Evolutionary conservation across 306 rosid genomes (phyloP), one percentile per base, ranked within the genome.

Genomic region (Prunus armeniaca): DNA sequence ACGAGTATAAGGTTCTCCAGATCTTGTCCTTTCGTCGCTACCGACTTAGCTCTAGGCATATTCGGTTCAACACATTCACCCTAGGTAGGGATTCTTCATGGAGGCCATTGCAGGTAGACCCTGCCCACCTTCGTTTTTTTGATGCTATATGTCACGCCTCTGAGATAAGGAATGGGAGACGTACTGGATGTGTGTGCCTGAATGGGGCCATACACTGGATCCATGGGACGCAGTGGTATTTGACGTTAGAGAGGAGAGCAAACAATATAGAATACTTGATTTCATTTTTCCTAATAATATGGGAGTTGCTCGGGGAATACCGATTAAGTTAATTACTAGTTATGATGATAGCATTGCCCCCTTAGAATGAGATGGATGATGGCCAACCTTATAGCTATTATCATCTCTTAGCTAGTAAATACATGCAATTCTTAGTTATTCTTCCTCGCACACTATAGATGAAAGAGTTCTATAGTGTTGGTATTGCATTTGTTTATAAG

Each of bases 31-130:
- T 34, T 34, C 41, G 6, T 34, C 7, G 0, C 41, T 5, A 34
- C 8, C 0, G 0, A 22, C 24, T 22, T 22, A 3, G 8, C 0
- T 0, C 0, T 0, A 34, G 41, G 8, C 1, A 3, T 38, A 34
- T 32, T 0, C 17, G 4, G 51, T 66, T 66, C 51, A 66, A n/a
- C 6, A n/a, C 11, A 19, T 66, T 66, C 17, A 41, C 52, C 20
- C 52, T 41, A 10, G 70, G 52, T 43, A 38, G 17, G 46, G 22
- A 51, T 51, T 51, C 20, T 15, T 49, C 73, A 14, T 49, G 73
- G 73, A 69, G 60, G 58, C 9, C 55, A 51, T 15, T 51, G 47
- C 9, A 66, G 9, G 25, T 28, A 49, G 14, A 43, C 24, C 5
- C 1, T 15, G n/a, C 2, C 55, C 6, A 69, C 20, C 55, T 49